Percentiles rank a stretch among this genome's conserved stretches.
These are phyloP conservation scores for Auriscalpium vulgare DNA, from an alignment of 768 basidiomycete species.

Conservation along the genomic window DNA sequence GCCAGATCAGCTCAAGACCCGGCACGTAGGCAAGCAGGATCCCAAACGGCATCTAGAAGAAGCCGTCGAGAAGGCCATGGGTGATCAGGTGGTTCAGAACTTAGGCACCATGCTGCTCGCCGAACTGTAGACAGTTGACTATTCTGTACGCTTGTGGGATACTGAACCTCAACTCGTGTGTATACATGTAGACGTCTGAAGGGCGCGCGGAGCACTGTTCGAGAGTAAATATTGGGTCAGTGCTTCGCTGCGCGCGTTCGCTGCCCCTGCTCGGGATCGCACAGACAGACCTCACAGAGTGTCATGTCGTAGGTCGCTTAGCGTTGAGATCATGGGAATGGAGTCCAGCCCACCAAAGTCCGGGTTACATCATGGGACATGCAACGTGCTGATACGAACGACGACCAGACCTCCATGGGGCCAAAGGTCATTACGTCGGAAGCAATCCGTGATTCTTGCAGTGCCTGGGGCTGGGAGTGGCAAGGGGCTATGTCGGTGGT, in stretches of 20 bases:
- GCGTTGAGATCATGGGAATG: not conserved
- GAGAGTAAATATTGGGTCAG: too few species aligned
- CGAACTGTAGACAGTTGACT: constrained; percentile 51
- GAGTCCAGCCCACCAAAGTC: not conserved
- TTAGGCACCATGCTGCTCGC: constrained; percentile 91
- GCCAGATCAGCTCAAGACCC: constrained; percentile 88
- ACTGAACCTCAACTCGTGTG: too few species aligned
- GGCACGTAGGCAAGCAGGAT: constrained; percentile 96
- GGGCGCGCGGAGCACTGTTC: too few species aligned
- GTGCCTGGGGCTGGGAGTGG: too few species aligned
- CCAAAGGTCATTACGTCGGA: not conserved
- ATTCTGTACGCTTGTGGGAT: not conserved
- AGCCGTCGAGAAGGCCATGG: constrained; percentile 96
- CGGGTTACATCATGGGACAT: constrained; percentile 2
- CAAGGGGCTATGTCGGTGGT: too few species aligned
- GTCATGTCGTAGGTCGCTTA: too few species aligned
- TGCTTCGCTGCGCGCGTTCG: too few species aligned
- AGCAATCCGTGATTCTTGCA: too few species aligned
- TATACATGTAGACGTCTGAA: too few species aligned
- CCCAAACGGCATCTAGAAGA: constrained; percentile 98
- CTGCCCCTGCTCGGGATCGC: too few species aligned
- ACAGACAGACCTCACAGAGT: too few species aligned
- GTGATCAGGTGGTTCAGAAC: constrained; percentile 93
- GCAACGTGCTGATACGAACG: constrained; percentile 1
- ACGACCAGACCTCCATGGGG: not conserved